Evolutionary conservation across 2,329 filamentous ascomycete species (phyloP).

Genomic region (Beauveria rudraprayagi): DNA sequence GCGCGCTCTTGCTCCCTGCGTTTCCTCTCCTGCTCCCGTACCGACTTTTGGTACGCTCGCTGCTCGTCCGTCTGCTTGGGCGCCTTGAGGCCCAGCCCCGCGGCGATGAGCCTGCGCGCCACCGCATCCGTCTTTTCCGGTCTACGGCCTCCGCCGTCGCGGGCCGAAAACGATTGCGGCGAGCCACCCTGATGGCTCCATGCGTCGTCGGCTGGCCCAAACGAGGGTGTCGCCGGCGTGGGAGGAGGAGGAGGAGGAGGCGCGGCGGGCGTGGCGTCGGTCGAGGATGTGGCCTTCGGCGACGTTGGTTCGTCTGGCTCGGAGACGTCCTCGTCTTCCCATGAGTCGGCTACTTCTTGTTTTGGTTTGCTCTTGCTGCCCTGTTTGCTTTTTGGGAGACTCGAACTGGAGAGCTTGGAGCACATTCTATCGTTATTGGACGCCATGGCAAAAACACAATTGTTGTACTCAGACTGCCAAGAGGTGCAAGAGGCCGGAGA

Average conservation of each 20-base stretch:
- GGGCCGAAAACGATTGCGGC: neutral
- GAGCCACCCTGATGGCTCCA: constrained; percentile 13
- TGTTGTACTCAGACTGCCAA: too few relatives aligned
- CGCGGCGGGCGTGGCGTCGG: constrained; percentile 33
- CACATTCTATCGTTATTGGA: constrained; percentile 20
- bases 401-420: constrained; percentile 25
- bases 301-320: constrained; percentile 21
- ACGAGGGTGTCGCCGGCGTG: constrained; percentile 53
- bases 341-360: constrained; percentile 33
- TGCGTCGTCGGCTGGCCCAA: constrained; percentile 18
- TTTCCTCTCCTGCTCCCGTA: constrained; percentile 78
- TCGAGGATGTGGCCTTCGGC: constrained; percentile 1
- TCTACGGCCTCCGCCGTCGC: constrained; percentile 25
- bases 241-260: constrained; percentile 65
- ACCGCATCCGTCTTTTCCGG: constrained; percentile 94
- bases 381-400: constrained; percentile 16
- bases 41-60: constrained; percentile 71
- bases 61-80: constrained; percentile 84
- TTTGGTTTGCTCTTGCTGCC: constrained; percentile 16
- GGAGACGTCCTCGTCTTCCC: constrained; percentile 52
- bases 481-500: neutral
- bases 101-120: constrained; percentile 81
- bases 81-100: constrained; percentile 71
- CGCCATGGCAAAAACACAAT: neutral
- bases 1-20: constrained; percentile 64